Evolutionary conservation across 2,329 filamentous ascomycete species (phyloP).

Genomic region (Fusarium setosum): DNA sequence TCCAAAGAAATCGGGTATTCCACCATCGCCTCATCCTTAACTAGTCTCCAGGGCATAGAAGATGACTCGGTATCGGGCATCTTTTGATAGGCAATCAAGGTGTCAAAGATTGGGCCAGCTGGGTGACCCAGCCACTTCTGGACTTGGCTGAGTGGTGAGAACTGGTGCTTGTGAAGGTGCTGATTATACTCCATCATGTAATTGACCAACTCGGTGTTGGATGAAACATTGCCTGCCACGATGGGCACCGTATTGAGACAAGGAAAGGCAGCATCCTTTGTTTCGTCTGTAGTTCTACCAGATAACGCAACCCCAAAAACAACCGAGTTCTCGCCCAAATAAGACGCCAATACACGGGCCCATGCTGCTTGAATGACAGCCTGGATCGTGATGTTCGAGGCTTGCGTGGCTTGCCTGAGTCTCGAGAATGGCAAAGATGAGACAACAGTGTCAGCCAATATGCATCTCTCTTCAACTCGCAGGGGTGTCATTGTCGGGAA

Average conservation of each 20-base stretch:
- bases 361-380: slow-evolving; percentile 82
- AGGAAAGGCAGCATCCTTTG: slow-evolving; percentile 74
- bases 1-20: slow-evolving; percentile 88
- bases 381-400: slow-evolving; percentile 77
- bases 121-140: slow-evolving; percentile 77
- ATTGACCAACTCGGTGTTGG: slow-evolving; percentile 67
- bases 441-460: slow-evolving; percentile 47
- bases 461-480: slow-evolving; percentile 47
- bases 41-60: slow-evolving; percentile 65
- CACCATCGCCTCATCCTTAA: slow-evolving; percentile 74
- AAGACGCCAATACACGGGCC: slow-evolving; percentile 79
- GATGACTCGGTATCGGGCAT: slow-evolving; percentile 44
- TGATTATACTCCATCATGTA: slow-evolving; percentile 75
- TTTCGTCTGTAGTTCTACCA: slow-evolving; percentile 73
- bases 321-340: slow-evolving; percentile 78
- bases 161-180: slow-evolving; percentile 75
- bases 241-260: slow-evolving; percentile 87
- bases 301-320: slow-evolving; percentile 86
- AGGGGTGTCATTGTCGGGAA: slow-evolving; percentile 83
- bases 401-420: slow-evolving; percentile 67
- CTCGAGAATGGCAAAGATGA: slow-evolving; percentile 54
- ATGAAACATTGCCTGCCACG: slow-evolving; percentile 63
- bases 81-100: slow-evolving; percentile 86
- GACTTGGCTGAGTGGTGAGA: slow-evolving; percentile 76
- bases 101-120: slow-evolving; percentile 80